These are phyloP conservation scores for Saccharomyces jurei DNA, from an alignment of 805 yeast species.

Conservation along the genomic window DNA sequence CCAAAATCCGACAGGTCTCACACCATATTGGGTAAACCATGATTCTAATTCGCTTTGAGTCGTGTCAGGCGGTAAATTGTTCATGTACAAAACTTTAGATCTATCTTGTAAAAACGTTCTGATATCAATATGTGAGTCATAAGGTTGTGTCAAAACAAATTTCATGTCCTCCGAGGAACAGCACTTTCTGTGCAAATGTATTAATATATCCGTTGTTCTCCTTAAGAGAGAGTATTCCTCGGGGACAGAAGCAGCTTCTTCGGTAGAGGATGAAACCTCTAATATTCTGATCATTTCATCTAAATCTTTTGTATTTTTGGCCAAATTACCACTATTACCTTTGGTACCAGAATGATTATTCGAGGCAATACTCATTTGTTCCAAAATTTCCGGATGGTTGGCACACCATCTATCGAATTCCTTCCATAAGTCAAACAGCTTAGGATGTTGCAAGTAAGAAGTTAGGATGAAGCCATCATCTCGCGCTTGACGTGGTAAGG, in stretches of 20 bases:
- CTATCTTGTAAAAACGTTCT: slow-evolving; percentile 59
- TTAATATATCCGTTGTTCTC: slow-evolving; percentile 20
- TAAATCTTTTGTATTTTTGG: slow-evolving; percentile 11
- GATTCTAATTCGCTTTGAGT: slow-evolving; percentile 85
- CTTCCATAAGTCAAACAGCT: slow-evolving; percentile 63
- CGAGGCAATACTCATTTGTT: slow-evolving; percentile 7
- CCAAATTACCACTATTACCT: background rate
- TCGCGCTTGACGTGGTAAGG: slow-evolving; percentile 71
- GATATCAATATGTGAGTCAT: slow-evolving; percentile 69
- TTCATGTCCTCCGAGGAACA: slow-evolving; percentile 42
- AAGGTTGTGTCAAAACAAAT: slow-evolving; percentile 59
- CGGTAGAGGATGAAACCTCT: slow-evolving; percentile 22
- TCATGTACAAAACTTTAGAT: slow-evolving; percentile 68
- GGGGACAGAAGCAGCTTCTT: background rate
- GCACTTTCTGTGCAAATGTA: slow-evolving; percentile 26
- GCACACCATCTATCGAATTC: slow-evolving; percentile 71
- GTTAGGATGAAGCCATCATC: slow-evolving; percentile 70
- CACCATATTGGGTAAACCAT: slow-evolving; percentile 85
- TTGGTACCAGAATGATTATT: background rate
- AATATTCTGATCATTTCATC: slow-evolving; percentile 33
- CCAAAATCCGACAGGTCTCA: slow-evolving; percentile 86
- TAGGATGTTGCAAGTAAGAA: slow-evolving; percentile 63
- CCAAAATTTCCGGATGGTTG: slow-evolving; percentile 39
- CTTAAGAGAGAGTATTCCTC: background rate
- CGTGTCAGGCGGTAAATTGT: slow-evolving; percentile 77